A percentile compares a stretch with the other conserved stretches of the same genome.
phyloP scores from a whole-genome alignment of 1,284 basidiomycete genomes.

The Papiliotrema flavescens region DNA sequence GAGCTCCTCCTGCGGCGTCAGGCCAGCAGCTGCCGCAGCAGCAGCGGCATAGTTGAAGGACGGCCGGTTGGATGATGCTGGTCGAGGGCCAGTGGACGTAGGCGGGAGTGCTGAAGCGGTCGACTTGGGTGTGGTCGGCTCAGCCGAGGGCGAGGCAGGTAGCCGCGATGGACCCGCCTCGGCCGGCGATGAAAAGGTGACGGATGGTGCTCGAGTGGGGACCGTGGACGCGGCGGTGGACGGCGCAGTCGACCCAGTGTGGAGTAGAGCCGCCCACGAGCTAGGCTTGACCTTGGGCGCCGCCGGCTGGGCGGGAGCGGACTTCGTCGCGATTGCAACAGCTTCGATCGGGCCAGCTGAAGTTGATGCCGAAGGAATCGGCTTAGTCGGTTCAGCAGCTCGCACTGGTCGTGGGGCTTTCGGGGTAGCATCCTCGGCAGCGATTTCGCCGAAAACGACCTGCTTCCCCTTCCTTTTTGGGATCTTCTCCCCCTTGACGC shows the following conservation, averaged over 20 bases:
- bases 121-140: slow-evolving; percentile 25
- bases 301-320: not conserved
- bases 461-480: not conserved
- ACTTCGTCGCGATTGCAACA: not conserved
- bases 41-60: slow-evolving; percentile 43
- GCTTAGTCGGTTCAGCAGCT: not conserved
- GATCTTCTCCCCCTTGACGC: not conserved
- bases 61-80: slow-evolving; percentile 22
- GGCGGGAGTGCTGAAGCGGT: slow-evolving; percentile 56
- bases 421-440: too few relatives aligned
- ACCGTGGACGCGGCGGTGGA: not conserved
- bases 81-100: slow-evolving; percentile 53
- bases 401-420: too few relatives aligned
- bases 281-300: slow-evolving; percentile 7
- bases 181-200: slow-evolving; percentile 2
- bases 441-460: not conserved
- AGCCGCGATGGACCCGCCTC: slow-evolving; percentile 3
- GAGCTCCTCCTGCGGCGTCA: slow-evolving; percentile 58
- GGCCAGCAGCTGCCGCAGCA: slow-evolving; percentile 48
- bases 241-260: not conserved
- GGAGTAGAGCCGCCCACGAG: slow-evolving; percentile 11
- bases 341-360: too few relatives aligned
- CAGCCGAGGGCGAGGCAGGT: slow-evolving; percentile 10
- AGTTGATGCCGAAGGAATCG: not conserved
- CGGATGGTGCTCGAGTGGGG: not conserved